Conservation (phyloP, 371 early-diverging fungal species). For the Entomophthora muscae region DNA sequence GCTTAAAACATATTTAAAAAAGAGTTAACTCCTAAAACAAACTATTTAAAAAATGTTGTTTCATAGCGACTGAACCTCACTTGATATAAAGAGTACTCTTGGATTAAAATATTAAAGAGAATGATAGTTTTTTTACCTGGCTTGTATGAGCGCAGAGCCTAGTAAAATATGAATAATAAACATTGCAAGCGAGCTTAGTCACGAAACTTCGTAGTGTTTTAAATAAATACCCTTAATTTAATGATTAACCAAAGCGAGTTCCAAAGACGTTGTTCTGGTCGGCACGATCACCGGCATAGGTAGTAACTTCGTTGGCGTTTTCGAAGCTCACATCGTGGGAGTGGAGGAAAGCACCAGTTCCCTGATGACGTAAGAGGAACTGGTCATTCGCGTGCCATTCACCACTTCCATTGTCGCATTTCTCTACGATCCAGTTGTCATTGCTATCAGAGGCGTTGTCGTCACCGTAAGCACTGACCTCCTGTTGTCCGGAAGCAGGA, state of each 20-base stretch:
- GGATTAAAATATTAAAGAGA: no score
- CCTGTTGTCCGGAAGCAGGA: slow-evolving; percentile 8
- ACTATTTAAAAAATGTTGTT: no score
- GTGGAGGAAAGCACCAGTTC: slow-evolving; percentile 10
- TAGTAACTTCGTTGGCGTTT: slow-evolving; percentile 6
- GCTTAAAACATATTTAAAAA: no score
- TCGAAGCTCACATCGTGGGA: slow-evolving; percentile 4
- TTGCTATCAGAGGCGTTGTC: slow-evolving; percentile 7
- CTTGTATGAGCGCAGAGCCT: no score
- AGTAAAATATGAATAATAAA: no score
- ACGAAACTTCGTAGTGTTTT: no score
- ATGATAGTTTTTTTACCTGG: no score
- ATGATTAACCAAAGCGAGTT: slow-evolving; percentile 10
- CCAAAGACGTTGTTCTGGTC: slow-evolving; percentile 9
- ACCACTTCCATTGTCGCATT: slow-evolving; percentile 2
- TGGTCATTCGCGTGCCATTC: slow-evolving; percentile 10
- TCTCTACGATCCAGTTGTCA: slow-evolving; percentile 9
- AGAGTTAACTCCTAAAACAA: no score
- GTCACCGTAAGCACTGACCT: slow-evolving; percentile 5
- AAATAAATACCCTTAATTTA: no score
- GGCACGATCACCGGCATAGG: slow-evolving; percentile 3
- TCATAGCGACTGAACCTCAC: no score
- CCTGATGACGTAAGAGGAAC: slow-evolving; percentile 4
- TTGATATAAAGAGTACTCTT: no score
- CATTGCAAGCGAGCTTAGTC: no score